Percentiles rank a stretch among this genome's conserved stretches.
These are phyloP conservation scores for Eucalyptus cloeziana DNA, from an alignment of 345 rosid genomes.

Conservation along the genomic window DNA sequence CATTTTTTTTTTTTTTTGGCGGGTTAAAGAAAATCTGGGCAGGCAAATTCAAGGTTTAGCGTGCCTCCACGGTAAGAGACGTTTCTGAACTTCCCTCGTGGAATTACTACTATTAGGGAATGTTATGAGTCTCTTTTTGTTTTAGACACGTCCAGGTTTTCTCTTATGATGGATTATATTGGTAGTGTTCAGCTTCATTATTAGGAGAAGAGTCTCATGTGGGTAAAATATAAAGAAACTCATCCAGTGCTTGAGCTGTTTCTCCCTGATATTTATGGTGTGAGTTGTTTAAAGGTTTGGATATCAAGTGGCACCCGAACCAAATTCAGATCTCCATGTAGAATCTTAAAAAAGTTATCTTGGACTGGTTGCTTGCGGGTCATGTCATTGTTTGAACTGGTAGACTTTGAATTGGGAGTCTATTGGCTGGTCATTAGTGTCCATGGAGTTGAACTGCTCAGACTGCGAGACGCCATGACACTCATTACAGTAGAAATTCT, in stretches of 20 bases:
- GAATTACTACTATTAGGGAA: background rate
- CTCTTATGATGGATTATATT: rapidly evolving
- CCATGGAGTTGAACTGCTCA: background rate
- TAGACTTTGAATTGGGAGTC: background rate
- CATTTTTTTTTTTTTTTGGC: rapidly evolving
- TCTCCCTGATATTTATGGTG: background rate
- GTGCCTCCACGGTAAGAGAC: background rate
- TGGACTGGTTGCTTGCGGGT: background rate
- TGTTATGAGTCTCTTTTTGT: background rate
- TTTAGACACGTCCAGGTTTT: background rate
- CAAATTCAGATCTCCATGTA: background rate
- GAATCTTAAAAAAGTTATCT: background rate
- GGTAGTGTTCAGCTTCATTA: background rate
- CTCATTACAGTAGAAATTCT: background rate
- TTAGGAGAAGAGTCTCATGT: background rate
- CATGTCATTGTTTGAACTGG: background rate
- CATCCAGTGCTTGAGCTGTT: background rate
- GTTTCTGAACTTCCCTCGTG: background rate
- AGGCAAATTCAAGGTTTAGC: background rate
- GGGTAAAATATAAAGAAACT: background rate
- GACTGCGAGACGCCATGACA: background rate
- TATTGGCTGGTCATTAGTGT: background rate
- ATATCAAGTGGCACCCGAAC: background rate
- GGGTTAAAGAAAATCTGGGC: background rate
- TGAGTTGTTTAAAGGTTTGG: background rate